Percentiles rank a stretch among this genome's conserved stretches.
phyloP scores from a whole-genome alignment of 257 asterid genomes.

The Solanum commersonii region DNA sequence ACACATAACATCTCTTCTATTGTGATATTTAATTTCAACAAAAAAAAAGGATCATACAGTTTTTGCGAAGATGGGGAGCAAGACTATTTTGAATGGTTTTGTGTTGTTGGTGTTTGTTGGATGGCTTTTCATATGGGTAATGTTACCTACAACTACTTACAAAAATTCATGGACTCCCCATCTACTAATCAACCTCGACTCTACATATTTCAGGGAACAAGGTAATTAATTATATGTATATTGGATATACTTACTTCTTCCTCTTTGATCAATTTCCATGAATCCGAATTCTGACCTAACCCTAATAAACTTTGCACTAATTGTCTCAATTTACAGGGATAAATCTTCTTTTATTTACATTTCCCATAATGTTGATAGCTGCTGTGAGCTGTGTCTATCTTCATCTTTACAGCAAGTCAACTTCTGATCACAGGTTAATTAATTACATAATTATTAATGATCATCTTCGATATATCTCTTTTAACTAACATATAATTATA shows the following conservation, averaged over 20 bases:
- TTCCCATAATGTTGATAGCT: conserved; percentile 61
- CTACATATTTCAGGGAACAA: conserved; percentile 76
- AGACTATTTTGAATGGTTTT: conserved; percentile 22
- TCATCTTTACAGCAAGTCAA: conserved; percentile 29
- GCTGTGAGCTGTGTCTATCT: conserved; percentile 58
- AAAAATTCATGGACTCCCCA: conserved; percentile 34
- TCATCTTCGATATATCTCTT: background rate
- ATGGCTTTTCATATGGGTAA: conserved; percentile 37
- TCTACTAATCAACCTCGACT: conserved; percentile 10
- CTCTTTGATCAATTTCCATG: background rate
- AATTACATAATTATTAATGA: background rate
- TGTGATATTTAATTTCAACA: background rate
- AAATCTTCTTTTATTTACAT: conserved; percentile 31
- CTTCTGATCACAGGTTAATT: background rate
- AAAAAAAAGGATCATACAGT: background rate
- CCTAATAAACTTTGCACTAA: background rate
- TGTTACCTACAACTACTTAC: conserved; percentile 43
- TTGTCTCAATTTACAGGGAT: conserved; percentile 33
- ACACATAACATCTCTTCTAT: background rate
- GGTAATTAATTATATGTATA: conserved; percentile 21
- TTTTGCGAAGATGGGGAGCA: conserved; percentile 20
- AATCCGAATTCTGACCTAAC: too few species aligned
- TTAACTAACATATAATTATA: background rate
- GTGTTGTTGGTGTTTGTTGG: conserved; percentile 36
- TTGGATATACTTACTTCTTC: background rate